Evolutionary conservation across 148 eudicot species (phyloP).

Genomic region (Drosera capensis): DNA sequence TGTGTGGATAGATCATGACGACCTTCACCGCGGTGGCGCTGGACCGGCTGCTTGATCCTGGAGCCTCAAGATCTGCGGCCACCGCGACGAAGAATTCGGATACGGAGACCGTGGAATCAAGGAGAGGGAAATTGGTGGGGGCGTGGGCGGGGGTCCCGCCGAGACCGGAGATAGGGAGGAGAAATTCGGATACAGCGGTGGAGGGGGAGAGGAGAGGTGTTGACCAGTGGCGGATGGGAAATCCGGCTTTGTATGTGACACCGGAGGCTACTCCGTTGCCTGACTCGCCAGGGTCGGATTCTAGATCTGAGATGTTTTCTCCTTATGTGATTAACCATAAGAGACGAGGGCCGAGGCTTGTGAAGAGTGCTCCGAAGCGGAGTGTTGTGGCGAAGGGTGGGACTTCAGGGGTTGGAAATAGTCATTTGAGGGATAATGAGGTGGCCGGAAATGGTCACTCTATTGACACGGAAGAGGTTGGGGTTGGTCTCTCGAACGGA

Average conservation of each 20-base stretch:
- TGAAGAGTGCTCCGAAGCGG: slow-evolving; percentile 33
- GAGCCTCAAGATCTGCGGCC: slow-evolving; percentile 34
- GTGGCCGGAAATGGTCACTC: slow-evolving; percentile 2
- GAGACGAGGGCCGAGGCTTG: slow-evolving; percentile 75
- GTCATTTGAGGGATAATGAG: slow-evolving; percentile 8
- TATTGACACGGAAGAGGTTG: no score
- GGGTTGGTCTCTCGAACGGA: no score
- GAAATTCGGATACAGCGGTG: slow-evolving; percentile 19
- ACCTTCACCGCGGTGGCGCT: slow-evolving; percentile 57
- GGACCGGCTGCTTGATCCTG: slow-evolving; percentile 63
- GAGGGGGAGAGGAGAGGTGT: slow-evolving; percentile 18
- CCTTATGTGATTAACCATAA: slow-evolving; percentile 83
- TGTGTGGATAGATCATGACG: slow-evolving; percentile 40
- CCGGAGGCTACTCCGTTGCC: slow-evolving; percentile 86
- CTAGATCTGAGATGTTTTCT: no score
- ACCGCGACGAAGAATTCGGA: slow-evolving; percentile 13
- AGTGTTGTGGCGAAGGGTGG: slow-evolving; percentile 12
- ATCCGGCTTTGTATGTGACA: slow-evolving; percentile 70
- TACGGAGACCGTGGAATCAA: slow-evolving; percentile 29
- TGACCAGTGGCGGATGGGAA: slow-evolving; percentile 43
- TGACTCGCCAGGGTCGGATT: slow-evolving; percentile 62
- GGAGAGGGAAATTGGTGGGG: not conserved
- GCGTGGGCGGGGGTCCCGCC: slow-evolving; percentile 10
- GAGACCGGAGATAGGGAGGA: slow-evolving; percentile 26
- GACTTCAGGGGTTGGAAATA: slow-evolving; percentile 2